Base-by-base conservation (phyloP, 1,284 basidiomycete species). In the Boletus albobrunnescens region DNA sequence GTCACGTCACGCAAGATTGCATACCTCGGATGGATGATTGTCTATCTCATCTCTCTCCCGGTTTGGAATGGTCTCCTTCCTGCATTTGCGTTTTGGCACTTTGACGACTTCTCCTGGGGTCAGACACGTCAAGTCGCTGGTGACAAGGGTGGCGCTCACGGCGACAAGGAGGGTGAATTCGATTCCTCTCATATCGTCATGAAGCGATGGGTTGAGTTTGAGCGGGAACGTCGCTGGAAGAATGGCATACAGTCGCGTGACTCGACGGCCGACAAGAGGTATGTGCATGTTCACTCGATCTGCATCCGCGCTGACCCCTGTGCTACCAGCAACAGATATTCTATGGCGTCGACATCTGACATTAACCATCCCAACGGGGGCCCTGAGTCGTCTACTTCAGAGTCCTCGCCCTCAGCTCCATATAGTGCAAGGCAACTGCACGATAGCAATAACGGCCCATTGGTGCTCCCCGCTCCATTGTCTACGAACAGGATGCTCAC, bases 21-120 rank as follows among this genome's bases (percentile, higher is more conserved):
- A 16, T 98, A 98, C 66, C 78, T 98, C 41, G 87, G 94, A 9
- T 99, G 96, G 95, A 97, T 99, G 93, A 53, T 95, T 52, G 75
- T 98, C 52, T 99, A 99, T 67, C 80, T 99, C 13, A 40, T 95
- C 48, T 95, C 94, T 17, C 75, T 98, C 28, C 94, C 94, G 4
- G 82, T 97, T 43, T 97, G 94, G 94, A 98, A 98, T 73, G 92
- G 94, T 59, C 76, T 95, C 51, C 78, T 97, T 10, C 94, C 94
- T 2, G 85, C 91, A 2, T 98, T 97, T 69, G 81, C 94, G 28
- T 99, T 92, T 73, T 98, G 94, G 94, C 94, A 98, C 70, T 97
- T 99, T 68, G 95, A 99, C 65, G 96, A 99, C 75, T 99, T 99
- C 71, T 93, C 91, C 16, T 99, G 95, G 95, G 96, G 96, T 71